A percentile compares a stretch with the other conserved stretches of the same genome.
phyloP scores from a whole-genome alignment of 345 rosid genomes.

The Citropsis articulata region DNA sequence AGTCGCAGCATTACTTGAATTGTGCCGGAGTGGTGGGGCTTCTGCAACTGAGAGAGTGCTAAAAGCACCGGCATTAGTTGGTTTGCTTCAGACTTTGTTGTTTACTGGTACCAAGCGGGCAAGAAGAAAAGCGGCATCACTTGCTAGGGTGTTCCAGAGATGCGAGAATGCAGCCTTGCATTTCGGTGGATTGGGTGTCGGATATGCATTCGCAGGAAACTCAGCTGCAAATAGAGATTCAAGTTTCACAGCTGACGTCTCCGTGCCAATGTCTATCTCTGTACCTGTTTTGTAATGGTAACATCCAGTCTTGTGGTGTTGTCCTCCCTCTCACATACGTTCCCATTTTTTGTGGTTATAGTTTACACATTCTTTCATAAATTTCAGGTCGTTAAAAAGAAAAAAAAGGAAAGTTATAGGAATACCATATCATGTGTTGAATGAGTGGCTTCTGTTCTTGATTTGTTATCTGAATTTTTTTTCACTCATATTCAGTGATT shows the following conservation, averaged over 20 bases:
- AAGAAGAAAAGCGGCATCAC: slow-evolving; percentile 90
- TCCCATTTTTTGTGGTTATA: slow-evolving; percentile 27
- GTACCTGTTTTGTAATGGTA: slow-evolving; percentile 60
- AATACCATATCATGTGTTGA: slow-evolving; percentile 10
- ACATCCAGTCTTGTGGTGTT: slow-evolving; percentile 1
- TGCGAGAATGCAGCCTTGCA: slow-evolving; percentile 54
- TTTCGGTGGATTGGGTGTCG: slow-evolving; percentile 53
- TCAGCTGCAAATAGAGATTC: slow-evolving; percentile 41
- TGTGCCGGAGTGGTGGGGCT: slow-evolving; percentile 79
- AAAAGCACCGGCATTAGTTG: slow-evolving; percentile 71
- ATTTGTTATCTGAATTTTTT: background rate
- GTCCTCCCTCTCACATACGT: slow-evolving; percentile 14
- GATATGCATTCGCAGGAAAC: slow-evolving; percentile 63
- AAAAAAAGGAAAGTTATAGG: slow-evolving; percentile 22
- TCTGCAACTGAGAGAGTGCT: slow-evolving; percentile 68
- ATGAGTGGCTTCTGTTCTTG: slow-evolving; percentile 14
- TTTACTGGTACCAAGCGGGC: slow-evolving; percentile 95
- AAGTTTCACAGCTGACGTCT: slow-evolving; percentile 58
- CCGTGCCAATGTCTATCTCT: slow-evolving; percentile 64
- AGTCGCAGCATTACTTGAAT: slow-evolving; percentile 87
- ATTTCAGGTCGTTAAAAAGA: slow-evolving; percentile 24
- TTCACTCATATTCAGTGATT: slow-evolving; percentile 7
- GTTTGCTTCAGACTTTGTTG: slow-evolving; percentile 71
- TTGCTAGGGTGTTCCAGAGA: slow-evolving; percentile 85
- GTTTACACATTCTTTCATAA: slow-evolving; percentile 55